These are phyloP conservation scores for Dissophora ornata DNA, from an alignment of 192 early-diverging fungal species.

Conservation along the genomic window DNA sequence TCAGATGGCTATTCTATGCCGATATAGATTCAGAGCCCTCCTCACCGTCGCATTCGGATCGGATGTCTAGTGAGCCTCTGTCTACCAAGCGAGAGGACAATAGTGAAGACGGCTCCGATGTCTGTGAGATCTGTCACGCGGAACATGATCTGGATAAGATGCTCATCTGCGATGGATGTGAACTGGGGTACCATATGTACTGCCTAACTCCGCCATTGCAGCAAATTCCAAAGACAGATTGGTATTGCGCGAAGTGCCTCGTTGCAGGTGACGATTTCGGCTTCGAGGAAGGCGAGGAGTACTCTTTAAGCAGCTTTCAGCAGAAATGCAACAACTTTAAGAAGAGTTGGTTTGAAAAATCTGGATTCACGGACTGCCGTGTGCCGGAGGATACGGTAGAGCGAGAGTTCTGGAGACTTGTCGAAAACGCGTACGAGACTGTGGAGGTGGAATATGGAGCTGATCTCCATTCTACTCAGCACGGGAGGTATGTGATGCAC, in stretches of 20 bases:
- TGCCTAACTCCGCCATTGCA: conserved; percentile 75
- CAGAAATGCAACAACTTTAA: conserved; percentile 84
- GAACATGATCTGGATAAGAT: conserved; percentile 67
- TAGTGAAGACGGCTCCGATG: conserved; percentile 60
- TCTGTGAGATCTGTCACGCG: conserved; percentile 60
- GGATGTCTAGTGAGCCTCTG: conserved; percentile 37
- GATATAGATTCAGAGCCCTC: conserved; percentile 36
- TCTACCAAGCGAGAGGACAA: conserved; percentile 63
- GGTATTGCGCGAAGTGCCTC: conserved; percentile 90
- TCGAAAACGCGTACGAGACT: conserved; percentile 85
- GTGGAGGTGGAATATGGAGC: conserved; percentile 97
- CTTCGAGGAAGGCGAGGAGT: conserved; percentile 89
- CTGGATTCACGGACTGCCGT: conserved; percentile 25
- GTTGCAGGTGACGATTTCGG: conserved; percentile 89
- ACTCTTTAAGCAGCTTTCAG: conserved; percentile 83
- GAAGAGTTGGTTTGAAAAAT: conserved; percentile 61
- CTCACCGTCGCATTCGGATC: conserved; percentile 41
- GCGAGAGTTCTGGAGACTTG: conserved; percentile 93
- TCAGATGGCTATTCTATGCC: background rate
- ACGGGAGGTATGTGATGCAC: conserved; percentile 83
- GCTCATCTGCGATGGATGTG: conserved; percentile 90
- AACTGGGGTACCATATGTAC: conserved; percentile 82
- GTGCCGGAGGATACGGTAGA: conserved; percentile 87
- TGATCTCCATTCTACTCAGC: conserved; percentile 89
- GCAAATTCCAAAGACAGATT: conserved; percentile 71